These are phyloP conservation scores for Elsinoe fawcettii DNA, from an alignment of 2,329 filamentous ascomycete species.

Conservation along the genomic window DNA sequence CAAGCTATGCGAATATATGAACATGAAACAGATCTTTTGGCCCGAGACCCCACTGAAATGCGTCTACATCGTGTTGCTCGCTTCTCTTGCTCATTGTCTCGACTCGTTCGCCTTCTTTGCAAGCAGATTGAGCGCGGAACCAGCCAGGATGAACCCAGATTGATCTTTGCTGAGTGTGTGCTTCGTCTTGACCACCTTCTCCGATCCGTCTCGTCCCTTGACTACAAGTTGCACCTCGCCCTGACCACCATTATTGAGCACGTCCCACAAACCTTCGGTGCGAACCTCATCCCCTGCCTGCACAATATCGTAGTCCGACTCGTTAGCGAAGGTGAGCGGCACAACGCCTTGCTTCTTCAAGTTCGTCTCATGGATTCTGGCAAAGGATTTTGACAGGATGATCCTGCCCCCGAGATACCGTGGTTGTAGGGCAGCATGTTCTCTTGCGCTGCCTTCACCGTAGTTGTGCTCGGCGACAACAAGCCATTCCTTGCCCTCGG, in stretches of 20 bases:
- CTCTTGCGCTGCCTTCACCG: conserved; percentile 79
- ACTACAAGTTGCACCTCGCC: conserved; percentile 63
- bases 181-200: conserved; percentile 65
- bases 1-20: not conserved
- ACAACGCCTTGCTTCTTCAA: conserved; percentile 97
- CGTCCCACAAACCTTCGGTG: conserved; percentile 76
- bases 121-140: conserved; percentile 85
- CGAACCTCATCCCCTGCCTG: conserved; percentile 73
- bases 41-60: not conserved
- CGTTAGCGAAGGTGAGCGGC: conserved; percentile 81
- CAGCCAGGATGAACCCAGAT: conserved; percentile 83
- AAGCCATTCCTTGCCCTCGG: conserved; percentile 69
- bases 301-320: conserved; percentile 79
- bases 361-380: conserved; percentile 91
- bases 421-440: conserved; percentile 84
- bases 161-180: conserved; percentile 87
- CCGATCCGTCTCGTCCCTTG: conserved; percentile 49
- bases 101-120: conserved; percentile 49
- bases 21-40: not conserved
- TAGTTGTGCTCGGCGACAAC: conserved; percentile 98
- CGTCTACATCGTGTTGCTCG: not conserved
- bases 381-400: conserved; percentile 80
- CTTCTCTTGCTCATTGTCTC: not conserved
- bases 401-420: conserved; percentile 81
- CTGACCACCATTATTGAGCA: conserved; percentile 68